These are phyloP conservation scores for Multifurca ochricompacta DNA, from an alignment of 768 basidiomycete species.

Conservation along the genomic window DNA sequence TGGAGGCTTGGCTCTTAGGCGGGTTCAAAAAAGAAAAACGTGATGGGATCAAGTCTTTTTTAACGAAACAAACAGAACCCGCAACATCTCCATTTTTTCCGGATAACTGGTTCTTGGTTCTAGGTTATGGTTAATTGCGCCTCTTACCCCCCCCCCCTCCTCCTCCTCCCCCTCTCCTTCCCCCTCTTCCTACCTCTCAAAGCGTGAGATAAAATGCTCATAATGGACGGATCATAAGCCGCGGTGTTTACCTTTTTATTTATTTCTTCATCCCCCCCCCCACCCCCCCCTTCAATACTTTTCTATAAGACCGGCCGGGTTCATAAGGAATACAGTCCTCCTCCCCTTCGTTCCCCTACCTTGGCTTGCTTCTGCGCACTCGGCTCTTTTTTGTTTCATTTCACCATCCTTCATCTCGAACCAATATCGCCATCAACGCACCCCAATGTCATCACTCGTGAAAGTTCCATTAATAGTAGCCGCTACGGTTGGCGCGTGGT, in stretches of 20 bases:
- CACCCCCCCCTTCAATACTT: too few relatives aligned
- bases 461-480: conserved; percentile 7
- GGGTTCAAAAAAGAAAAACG: too few relatives aligned
- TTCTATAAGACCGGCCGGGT: too few relatives aligned
- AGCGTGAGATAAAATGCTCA: not conserved
- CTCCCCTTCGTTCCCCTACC: not conserved
- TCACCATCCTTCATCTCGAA: not conserved
- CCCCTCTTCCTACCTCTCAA: not conserved
- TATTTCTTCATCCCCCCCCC: too few relatives aligned
- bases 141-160: too few relatives aligned
- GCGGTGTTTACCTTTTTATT: conserved; percentile 10
- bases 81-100: conserved; percentile 7
- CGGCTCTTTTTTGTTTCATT: not conserved
- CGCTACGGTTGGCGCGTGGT: conserved; percentile 12
- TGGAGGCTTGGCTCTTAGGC: too few relatives aligned
- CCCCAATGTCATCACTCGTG: conserved; percentile 5
- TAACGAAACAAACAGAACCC: too few relatives aligned
- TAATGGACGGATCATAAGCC: not conserved
- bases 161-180: too few relatives aligned
- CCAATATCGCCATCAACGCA: not conserved
- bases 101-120: not conserved
- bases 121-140: too few relatives aligned
- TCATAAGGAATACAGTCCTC: not conserved
- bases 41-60: too few relatives aligned
- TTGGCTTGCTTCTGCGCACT: not conserved